Evolutionary conservation across 768 basidiomycete genomes (phyloP), one percentile per base, ranked within the genome.

Genomic region (Boletus vinaceobasis): DNA sequence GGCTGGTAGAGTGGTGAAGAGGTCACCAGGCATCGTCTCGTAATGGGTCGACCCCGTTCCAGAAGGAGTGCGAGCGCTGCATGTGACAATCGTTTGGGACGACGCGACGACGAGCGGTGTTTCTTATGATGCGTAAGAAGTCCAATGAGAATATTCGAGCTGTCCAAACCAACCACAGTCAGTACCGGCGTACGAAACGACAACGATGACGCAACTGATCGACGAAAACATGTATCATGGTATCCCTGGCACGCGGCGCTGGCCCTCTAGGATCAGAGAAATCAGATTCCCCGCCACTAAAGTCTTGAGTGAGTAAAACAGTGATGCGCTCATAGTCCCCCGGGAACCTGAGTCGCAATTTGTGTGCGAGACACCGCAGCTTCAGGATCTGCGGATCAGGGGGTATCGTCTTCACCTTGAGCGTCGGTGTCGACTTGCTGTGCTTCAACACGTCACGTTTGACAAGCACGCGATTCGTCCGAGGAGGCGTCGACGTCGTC

Each of bases 71-170:
- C 79, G 32, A 94, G 77, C 6, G 88, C 87, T 4, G 85, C 78
- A 69, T 94, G 90, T 48, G 88, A 93, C 21, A 95, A 71, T 58
- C 84, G 84, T 56, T 72, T 73, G 63, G 64, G 65, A 65, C 74
- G 60, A 69, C 70, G 63, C 68, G 75, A 60, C 59, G 38, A 58
- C 35, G 60, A 75, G 59, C 71, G 74, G 58, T 81, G 76, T 52
- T 79, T 82, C 66, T 83, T 85, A 48, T 88, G 70, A 69, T 87
- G 83, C 29, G 78, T 81, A n/a, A 93, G 68, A 51, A 93, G 79
- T 33, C 91, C 91, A 56, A 94, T 85, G 43, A 93, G 80, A 58
- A 94, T 93, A 66, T 94, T 94, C 15, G 91, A 93, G 60, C 91
- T 93, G 61, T 44, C 29, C 0, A 45, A 36, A 29, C n/a, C 23